Conservation (phyloP, 306 rosid genomes). For the Prunus campanulata region DNA sequence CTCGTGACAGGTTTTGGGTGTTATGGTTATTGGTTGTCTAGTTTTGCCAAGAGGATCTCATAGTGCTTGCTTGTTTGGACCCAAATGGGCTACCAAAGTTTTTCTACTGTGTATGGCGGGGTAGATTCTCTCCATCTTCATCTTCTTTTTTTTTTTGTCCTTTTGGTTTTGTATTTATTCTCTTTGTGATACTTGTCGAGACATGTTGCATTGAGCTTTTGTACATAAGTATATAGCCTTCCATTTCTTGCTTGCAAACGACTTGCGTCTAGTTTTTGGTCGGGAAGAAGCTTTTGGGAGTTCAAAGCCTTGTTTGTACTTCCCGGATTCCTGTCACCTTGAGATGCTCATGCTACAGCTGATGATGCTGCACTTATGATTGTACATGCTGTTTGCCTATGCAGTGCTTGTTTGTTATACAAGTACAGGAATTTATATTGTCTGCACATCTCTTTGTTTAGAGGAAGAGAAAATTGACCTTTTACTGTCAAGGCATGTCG, state of each 20-base stretch:
- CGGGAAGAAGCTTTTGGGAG: slow-evolving; percentile 1
- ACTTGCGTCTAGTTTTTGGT: slow-evolving; percentile 14
- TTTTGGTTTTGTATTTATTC: neutral
- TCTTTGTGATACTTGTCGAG: neutral
- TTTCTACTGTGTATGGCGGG: slow-evolving; percentile 25
- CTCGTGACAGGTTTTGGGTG: slow-evolving; percentile 35
- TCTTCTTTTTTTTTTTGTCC: neutral
- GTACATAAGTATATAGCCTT: slow-evolving; percentile 50
- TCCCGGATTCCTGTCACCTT: too few relatives aligned
- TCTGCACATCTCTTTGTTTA: neutral
- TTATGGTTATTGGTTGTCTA: slow-evolving; percentile 35
- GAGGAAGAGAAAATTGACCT: neutral
- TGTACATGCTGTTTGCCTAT: neutral
- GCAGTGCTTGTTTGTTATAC: neutral
- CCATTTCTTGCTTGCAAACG: slow-evolving; percentile 33
- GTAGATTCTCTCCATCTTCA: neutral
- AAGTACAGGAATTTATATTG: neutral
- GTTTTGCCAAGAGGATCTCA: slow-evolving; percentile 37
- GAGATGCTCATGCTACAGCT: too few relatives aligned
- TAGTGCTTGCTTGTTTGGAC: slow-evolving; percentile 40
- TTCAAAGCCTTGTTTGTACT: neutral
- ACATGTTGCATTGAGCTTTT: slow-evolving; percentile 27
- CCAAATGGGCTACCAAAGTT: slow-evolving; percentile 36
- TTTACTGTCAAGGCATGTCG: neutral
- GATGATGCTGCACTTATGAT: too few relatives aligned